Conservation (phyloP, 2,329 filamentous ascomycete species). For the Aspergillus pseudoterreus region DNA sequence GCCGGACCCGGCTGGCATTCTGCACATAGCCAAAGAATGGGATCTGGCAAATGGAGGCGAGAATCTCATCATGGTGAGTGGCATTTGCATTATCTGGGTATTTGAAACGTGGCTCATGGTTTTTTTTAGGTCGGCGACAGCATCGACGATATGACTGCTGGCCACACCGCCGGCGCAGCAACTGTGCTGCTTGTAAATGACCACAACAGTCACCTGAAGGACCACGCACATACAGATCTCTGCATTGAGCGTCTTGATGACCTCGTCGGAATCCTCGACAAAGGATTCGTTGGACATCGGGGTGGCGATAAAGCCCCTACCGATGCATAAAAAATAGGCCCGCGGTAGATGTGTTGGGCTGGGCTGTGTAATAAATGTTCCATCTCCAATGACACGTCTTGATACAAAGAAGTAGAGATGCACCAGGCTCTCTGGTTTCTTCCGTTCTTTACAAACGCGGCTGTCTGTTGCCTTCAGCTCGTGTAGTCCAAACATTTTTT, state of each 20-base stretch:
- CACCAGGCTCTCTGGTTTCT: background rate
- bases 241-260: conserved; percentile 71
- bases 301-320: conserved; percentile 16
- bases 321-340: background rate
- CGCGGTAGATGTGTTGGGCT: background rate
- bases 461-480: background rate
- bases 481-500: background rate
- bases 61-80: conserved; percentile 36
- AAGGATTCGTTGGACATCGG: conserved; percentile 61
- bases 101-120: background rate
- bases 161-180: conserved; percentile 75
- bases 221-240: conserved; percentile 73
- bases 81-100: background rate
- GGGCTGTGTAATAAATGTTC: too few species aligned
- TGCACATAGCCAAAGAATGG: conserved; percentile 80
- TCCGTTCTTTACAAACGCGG: background rate
- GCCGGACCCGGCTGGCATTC: conserved; percentile 79
- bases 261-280: conserved; percentile 68
- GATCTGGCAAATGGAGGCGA: conserved; percentile 51
- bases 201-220: conserved; percentile 67
- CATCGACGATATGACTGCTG: conserved; percentile 90
- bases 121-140: conserved; percentile 62
- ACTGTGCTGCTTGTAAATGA: conserved; percentile 86
- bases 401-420: background rate
- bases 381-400: background rate